phyloP scores from a whole-genome alignment of 2,329 filamentous ascomycete species.

The Alternaria gaisen region DNA sequence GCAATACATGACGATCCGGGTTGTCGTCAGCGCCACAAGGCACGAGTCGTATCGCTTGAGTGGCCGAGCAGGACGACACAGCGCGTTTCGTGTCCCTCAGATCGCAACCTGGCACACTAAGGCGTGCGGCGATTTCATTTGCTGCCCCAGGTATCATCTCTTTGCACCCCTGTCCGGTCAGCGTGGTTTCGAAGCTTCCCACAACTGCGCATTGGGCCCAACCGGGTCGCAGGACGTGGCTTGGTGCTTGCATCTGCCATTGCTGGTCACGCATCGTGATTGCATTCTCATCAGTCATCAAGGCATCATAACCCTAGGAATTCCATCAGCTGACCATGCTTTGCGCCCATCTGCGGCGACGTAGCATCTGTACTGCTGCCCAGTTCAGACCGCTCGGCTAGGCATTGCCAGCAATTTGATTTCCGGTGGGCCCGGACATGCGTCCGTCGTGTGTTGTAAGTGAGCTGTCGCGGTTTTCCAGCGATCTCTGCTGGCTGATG shows the following conservation, averaged over 20 bases:
- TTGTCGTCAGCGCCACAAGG: slow-evolving; percentile 57
- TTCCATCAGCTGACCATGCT: slow-evolving; percentile 42
- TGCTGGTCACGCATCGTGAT: slow-evolving; percentile 22
- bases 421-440: slow-evolving; percentile 30
- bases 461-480: slow-evolving; percentile 33
- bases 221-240: slow-evolving; percentile 33
- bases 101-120: slow-evolving; percentile 17
- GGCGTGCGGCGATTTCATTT: slow-evolving; percentile 39
- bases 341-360: slow-evolving; percentile 33
- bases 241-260: slow-evolving; percentile 20
- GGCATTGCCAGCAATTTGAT: slow-evolving; percentile 13
- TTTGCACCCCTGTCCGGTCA: slow-evolving; percentile 31
- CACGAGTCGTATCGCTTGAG: slow-evolving; percentile 76
- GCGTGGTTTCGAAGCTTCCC: slow-evolving; percentile 32
- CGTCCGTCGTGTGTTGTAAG: slow-evolving; percentile 42
- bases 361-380: slow-evolving; percentile 31
- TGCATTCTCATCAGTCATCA: slow-evolving; percentile 30
- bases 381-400: slow-evolving; percentile 13
- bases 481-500: slow-evolving; percentile 27
- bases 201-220: slow-evolving; percentile 31
- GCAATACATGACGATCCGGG: slow-evolving; percentile 31
- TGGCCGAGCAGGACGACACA: slow-evolving; percentile 32
- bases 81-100: slow-evolving; percentile 38
- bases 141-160: slow-evolving; percentile 39
- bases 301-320: slow-evolving; percentile 19